Percentiles rank a stretch among this genome's conserved stretches.
Conservation (phyloP, 805 yeast species). For the Pichia ethanolica region DNA sequence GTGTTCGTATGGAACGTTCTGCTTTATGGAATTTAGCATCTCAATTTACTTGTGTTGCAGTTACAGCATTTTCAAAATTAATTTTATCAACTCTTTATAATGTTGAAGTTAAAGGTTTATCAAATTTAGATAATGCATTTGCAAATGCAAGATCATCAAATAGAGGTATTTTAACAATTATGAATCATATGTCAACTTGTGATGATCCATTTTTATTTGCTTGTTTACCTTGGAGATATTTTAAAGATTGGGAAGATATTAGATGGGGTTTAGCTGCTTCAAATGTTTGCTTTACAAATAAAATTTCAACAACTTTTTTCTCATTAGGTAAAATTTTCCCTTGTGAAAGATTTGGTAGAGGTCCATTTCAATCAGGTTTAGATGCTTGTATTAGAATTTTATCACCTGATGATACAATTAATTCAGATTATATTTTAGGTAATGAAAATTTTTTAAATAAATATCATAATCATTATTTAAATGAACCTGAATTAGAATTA, state of each 20-base stretch:
- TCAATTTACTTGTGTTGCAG: constrained; percentile 57
- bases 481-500: not conserved
- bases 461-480: not conserved
- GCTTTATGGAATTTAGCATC: constrained; percentile 62
- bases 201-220: constrained; percentile 95
- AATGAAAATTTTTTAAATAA: not conserved
- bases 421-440: constrained; percentile 31
- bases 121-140: constrained; percentile 57
- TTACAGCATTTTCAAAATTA: constrained; percentile 58
- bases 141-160: constrained; percentile 57
- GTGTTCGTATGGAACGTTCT: constrained; percentile 44
- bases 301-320: constrained; percentile 51
- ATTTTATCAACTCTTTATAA: constrained; percentile 55
- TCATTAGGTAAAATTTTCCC: constrained; percentile 84
- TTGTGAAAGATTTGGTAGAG: constrained; percentile 82
- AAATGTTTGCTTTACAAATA: constrained; percentile 72
- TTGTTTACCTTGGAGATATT: constrained; percentile 65
- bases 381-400: constrained; percentile 80
- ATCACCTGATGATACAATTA: constrained; percentile 67
- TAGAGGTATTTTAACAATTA: constrained; percentile 72
- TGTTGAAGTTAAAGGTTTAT: constrained; percentile 54
- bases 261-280: constrained; percentile 96
- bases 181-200: constrained; percentile 89
- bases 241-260: constrained; percentile 52
- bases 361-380: constrained; percentile 85